Base-by-base conservation (phyloP, 768 basidiomycete genomes). In the Lactifluus subvellereus region DNA sequence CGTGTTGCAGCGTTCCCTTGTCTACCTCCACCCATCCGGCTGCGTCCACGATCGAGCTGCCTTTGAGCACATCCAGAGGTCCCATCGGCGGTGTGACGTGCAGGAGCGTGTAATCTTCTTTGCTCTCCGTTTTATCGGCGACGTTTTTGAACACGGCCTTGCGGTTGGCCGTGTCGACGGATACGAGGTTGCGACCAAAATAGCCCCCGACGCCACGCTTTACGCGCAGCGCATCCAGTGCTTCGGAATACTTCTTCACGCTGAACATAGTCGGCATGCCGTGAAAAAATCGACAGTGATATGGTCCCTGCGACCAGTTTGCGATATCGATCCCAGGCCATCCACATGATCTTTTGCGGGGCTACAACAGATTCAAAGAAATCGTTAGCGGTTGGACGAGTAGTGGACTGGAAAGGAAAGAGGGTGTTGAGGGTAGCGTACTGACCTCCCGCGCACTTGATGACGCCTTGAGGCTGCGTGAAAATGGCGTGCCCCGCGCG, bases 241-340 rank as follows among this genome's bases (percentile, higher is more conserved):
- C 91, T 65, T 95, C 89, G 3, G 91, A 88, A 76, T 98, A 99
- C 74, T 98, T 95, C 71, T 94, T 94, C 59, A 97, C 95, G 68
- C 85, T 84, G 77, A 99, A 98, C 95, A 99, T 98, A 49, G 88
- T 82, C 18, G 94, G 93, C 89, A 87, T 89, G 64, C 93, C 94
- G 88, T 91, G 73, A 88, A 88, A 72, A 96, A 96, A 61, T 91
- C 83, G 64, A 89, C 71, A 55, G 84, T 78, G 68, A 89, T 80
- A 53, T 82, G 78, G 54, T 80, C 78, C 16, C 76, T 72, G 20
- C 88, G 81, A 3, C 79, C 78, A 10, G 88, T 88, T 74, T 79
- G 60, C 80, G 79, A 72, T 81, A 92, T 53, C 85, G 78, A 71
- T 94, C 91, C 90, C 91, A 93, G 51, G 91, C 89, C 89, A 94